Percentiles rank a stretch among this genome's conserved stretches.
These are phyloP conservation scores for Vigna unguiculata DNA, from an alignment of 306 rosid species.

Conservation along the genomic window DNA sequence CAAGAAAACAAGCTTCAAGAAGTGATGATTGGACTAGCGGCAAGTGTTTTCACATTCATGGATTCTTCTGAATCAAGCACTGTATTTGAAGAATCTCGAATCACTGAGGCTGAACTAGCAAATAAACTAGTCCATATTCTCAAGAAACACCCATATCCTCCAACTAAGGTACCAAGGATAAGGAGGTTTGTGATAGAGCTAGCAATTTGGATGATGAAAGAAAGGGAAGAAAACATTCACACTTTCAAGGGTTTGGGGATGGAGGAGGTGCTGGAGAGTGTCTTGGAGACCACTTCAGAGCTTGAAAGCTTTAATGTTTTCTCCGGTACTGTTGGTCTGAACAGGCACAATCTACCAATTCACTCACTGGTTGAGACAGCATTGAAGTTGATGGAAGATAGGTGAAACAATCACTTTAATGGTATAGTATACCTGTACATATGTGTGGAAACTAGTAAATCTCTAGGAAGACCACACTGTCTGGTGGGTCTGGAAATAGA, in stretches of 20 bases:
- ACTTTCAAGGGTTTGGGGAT: conserved; percentile 63
- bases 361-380: conserved; percentile 85
- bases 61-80: conserved; percentile 66
- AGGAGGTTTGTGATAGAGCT: conserved; percentile 85
- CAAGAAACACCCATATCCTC: conserved; percentile 68
- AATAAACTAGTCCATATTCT: conserved; percentile 63
- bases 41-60: conserved; percentile 73
- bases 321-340: conserved; percentile 89
- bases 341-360: conserved; percentile 74
- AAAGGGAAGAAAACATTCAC: conserved; percentile 56
- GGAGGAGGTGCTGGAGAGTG: conserved; percentile 71
- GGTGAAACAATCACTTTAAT: conserved; percentile 34
- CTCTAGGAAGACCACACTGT: conserved; percentile 11
- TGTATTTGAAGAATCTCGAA: conserved; percentile 62
- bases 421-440: conserved; percentile 34
- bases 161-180: conserved; percentile 77
- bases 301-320: conserved; percentile 93
- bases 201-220: conserved; percentile 92
- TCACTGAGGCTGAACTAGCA: conserved; percentile 69
- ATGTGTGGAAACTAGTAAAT: conserved; percentile 2
- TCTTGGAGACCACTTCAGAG: conserved; percentile 93
- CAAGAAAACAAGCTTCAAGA: conserved; percentile 85
- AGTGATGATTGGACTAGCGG: conserved; percentile 93
- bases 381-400: conserved; percentile 53
- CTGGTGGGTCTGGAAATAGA: conserved; percentile 29